Percentiles rank a stretch among this genome's conserved stretches.
phyloP scores from a whole-genome alignment of 177 flowering plant species.

The Tripterygium wilfordii region DNA sequence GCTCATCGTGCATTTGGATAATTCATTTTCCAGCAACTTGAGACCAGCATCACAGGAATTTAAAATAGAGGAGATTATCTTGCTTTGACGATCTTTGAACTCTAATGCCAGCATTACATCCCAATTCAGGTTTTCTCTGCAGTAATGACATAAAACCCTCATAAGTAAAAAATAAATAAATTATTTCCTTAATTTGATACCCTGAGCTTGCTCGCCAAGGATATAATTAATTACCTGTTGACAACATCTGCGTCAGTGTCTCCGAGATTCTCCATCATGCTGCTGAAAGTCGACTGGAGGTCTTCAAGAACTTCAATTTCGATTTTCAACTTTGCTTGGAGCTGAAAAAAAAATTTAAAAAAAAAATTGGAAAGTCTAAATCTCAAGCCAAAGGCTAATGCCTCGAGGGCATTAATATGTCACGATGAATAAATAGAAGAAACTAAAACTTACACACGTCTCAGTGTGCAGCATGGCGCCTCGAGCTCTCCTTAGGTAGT shows the following conservation, averaged over 20 bases:
- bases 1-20: conserved; percentile 10
- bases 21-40: conserved; percentile 30
- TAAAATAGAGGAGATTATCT: conserved; percentile 58
- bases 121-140: conserved; percentile 46
- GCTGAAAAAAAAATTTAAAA: conserved; percentile 17
- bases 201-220: background rate
- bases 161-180: too few relatives aligned
- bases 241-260: conserved; percentile 32
- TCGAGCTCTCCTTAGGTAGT: conserved; percentile 41
- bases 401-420: too few relatives aligned
- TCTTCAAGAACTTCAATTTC: conserved; percentile 53
- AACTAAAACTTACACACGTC: conserved; percentile 25
- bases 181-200: too few relatives aligned
- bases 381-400: too few relatives aligned
- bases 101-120: conserved; percentile 66
- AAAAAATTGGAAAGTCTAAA: too few relatives aligned
- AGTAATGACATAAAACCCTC: background rate
- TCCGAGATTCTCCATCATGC: conserved; percentile 53
- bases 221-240: conserved; percentile 31
- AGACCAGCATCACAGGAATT: conserved; percentile 56
- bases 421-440: background rate
- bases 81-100: conserved; percentile 53
- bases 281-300: conserved; percentile 45
- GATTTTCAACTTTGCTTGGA: conserved; percentile 33
- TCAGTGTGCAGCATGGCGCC: conserved; percentile 13